Conservation (phyloP, 768 basidiomycete genomes). For the Tricholoma bakamatsutake region DNA sequence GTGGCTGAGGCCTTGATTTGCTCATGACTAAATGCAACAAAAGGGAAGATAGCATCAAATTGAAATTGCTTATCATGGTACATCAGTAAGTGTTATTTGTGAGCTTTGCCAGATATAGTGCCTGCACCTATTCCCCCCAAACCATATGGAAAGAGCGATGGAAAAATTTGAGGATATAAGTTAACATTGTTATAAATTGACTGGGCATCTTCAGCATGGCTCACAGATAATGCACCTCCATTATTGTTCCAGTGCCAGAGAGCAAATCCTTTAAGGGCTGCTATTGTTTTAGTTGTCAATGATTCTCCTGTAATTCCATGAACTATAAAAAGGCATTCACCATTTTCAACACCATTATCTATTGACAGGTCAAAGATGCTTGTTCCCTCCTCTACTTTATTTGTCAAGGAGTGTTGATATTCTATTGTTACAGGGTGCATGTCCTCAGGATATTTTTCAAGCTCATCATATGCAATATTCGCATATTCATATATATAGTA, state of each 20-base stretch:
- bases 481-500: too few relatives aligned
- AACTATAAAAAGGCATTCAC: conserved; percentile 30
- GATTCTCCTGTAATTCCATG: conserved; percentile 27
- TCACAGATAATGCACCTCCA: conserved; percentile 22
- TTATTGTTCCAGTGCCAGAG: conserved; percentile 15
- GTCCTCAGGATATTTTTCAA: too few relatives aligned
- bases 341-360: conserved; percentile 22
- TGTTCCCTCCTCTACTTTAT: too few relatives aligned
- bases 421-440: too few relatives aligned
- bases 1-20: conserved; percentile 1
- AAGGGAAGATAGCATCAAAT: too few relatives aligned
- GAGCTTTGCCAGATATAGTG: conserved; percentile 11
- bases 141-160: conserved; percentile 34
- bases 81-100: conserved; percentile 21
- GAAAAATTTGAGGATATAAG: too few relatives aligned
- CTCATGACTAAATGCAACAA: too few relatives aligned
- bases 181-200: too few relatives aligned
- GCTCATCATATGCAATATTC: too few relatives aligned
- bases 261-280: background rate
- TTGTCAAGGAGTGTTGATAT: too few relatives aligned
- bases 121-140: conserved; percentile 19
- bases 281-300: conserved; percentile 19
- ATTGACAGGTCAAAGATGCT: conserved; percentile 4
- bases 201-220: conserved; percentile 10
- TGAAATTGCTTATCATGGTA: conserved; percentile 3